These are phyloP conservation scores for Usnea hakonensis DNA, from an alignment of 495 filamentous ascomycete genomes.

Conservation along the genomic window DNA sequence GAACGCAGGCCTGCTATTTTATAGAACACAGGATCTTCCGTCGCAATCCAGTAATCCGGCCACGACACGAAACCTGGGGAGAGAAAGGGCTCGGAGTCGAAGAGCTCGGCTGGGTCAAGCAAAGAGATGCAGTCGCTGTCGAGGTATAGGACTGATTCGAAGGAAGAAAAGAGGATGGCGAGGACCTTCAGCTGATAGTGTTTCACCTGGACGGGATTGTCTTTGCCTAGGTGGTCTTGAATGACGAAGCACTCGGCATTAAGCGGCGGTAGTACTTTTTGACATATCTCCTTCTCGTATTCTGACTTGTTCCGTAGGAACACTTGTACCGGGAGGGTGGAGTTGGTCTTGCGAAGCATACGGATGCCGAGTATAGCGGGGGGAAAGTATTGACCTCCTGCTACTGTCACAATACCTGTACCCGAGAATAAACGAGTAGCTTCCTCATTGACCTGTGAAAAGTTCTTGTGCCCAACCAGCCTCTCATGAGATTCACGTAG, in stretches of 20 bases:
- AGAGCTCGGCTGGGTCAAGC: constrained; percentile 43
- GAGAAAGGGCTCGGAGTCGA: constrained; percentile 44
- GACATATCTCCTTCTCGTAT: constrained; percentile 47
- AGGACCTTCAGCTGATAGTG: constrained; percentile 55
- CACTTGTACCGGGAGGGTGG: constrained; percentile 51
- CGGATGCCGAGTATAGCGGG: constrained; percentile 48
- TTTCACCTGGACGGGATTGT: constrained; percentile 24
- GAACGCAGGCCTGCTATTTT: constrained; percentile 41
- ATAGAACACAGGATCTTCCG: constrained; percentile 47
- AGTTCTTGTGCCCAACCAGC: constrained; percentile 2
- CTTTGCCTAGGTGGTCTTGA: constrained; percentile 34
- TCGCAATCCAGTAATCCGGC: constrained; percentile 50
- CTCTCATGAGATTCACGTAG: constrained; percentile 7
- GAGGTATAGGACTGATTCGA: constrained; percentile 54
- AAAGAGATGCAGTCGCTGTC: constrained; percentile 54
- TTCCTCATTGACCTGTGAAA: constrained; percentile 4
- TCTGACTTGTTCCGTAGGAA: constrained; percentile 45
- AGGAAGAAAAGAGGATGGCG: constrained; percentile 53
- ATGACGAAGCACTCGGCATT: constrained; percentile 47
- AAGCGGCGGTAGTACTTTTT: constrained; percentile 41
- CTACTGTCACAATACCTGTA: constrained; percentile 47
- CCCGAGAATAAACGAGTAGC: constrained; percentile 5
- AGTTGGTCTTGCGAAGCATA: constrained; percentile 51
- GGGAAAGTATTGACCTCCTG: constrained; percentile 40
- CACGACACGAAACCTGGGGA: constrained; percentile 49